phyloP scores from a whole-genome alignment of 2,329 filamentous ascomycete genomes.

The Stachybotrys echinatus region DNA sequence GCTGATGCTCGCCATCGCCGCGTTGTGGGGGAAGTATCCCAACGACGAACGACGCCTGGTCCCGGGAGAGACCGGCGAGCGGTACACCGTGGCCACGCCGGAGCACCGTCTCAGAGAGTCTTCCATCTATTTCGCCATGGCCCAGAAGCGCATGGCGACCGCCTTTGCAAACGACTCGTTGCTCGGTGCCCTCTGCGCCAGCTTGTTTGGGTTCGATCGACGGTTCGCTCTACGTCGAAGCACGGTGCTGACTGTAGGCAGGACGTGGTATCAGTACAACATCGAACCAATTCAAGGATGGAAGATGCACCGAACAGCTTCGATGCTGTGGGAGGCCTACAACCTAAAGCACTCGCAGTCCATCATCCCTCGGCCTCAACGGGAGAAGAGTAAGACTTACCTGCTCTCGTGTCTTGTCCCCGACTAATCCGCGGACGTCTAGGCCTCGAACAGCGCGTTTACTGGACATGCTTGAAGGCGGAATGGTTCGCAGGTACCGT shows the following conservation, averaged over 20 bases:
- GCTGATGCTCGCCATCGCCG: constrained; percentile 7
- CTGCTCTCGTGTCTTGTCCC: neutral
- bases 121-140: constrained; percentile 9
- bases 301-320: constrained; percentile 9
- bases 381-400: constrained; percentile 7
- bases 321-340: constrained; percentile 10
- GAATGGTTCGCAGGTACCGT: constrained; percentile 5
- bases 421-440: neutral
- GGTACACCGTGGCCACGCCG: constrained; percentile 6
- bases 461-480: constrained; percentile 9
- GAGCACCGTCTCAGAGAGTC: constrained; percentile 9
- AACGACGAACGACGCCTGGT: neutral
- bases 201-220: constrained; percentile 7
- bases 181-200: constrained; percentile 7
- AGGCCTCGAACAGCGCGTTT: constrained; percentile 9
- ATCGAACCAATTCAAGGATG: constrained; percentile 9
- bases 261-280: constrained; percentile 8
- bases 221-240: neutral
- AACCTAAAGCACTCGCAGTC: constrained; percentile 7
- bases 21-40: constrained; percentile 6
- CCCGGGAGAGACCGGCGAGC: too few species aligned
- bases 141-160: constrained; percentile 7
- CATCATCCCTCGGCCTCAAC: constrained; percentile 2
- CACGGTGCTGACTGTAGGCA: neutral
- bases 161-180: constrained; percentile 7